Conservation (phyloP, 768 basidiomycete genomes). For the Lentinus tigrinus region DNA sequence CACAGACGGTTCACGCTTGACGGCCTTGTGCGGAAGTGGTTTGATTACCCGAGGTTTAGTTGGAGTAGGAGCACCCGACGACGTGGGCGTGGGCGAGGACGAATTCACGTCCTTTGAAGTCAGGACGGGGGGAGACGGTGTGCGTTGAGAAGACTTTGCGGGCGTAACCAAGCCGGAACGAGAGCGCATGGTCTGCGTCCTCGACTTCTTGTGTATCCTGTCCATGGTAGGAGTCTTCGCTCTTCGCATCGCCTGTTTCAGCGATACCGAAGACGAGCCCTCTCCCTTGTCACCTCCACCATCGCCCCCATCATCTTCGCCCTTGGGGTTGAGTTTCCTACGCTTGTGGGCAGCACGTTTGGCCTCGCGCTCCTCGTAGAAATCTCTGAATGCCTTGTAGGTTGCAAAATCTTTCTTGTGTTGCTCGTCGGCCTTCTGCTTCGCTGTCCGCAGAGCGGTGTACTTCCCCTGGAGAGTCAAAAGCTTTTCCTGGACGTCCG, state of each 20-base stretch:
- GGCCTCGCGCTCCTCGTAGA: conserved; percentile 13
- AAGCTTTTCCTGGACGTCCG: conserved; percentile 3
- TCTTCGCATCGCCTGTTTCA: not conserved
- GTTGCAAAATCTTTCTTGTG: conserved; percentile 32
- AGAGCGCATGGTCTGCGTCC: too few species aligned
- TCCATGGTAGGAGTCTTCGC: too few species aligned
- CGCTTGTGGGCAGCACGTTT: conserved; percentile 1
- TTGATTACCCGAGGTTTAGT: not conserved
- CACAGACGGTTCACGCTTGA: not conserved
- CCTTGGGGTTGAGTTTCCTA: conserved; percentile 3
- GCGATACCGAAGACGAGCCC: not conserved
- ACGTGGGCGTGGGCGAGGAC: not conserved
- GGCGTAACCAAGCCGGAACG: not conserved
- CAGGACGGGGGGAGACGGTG: conserved; percentile 1
- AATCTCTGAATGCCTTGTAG: conserved; percentile 44
- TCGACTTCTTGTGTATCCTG: too few species aligned
- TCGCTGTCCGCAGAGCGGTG: conserved; percentile 43
- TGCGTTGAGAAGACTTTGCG: not conserved
- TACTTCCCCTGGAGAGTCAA: conserved; percentile 27
- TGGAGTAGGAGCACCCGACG: not conserved
- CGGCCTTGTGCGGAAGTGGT: not conserved
- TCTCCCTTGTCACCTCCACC: not conserved
- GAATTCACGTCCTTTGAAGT: conserved; percentile 3
- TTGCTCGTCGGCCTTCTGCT: conserved; percentile 43
- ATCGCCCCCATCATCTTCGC: not conserved